Conservation (phyloP, 768 basidiomycete species). For the Cystobasidium tubakii region DNA sequence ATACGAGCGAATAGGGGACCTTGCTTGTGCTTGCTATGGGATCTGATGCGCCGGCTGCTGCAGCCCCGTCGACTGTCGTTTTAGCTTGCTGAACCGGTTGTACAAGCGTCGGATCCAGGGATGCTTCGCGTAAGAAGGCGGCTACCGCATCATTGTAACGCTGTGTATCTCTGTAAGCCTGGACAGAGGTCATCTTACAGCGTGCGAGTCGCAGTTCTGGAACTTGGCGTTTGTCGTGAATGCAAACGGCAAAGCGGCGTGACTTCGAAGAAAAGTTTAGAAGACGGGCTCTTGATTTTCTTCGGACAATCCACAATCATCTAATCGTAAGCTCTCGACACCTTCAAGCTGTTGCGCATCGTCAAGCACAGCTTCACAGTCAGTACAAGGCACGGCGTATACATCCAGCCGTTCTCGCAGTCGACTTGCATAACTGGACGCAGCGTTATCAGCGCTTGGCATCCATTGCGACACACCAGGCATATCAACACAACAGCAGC, state of each 20-base stretch:
- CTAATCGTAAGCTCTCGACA: background rate
- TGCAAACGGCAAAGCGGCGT: background rate
- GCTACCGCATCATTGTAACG: slow-evolving; percentile 1
- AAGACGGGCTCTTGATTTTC: background rate
- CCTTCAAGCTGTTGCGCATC: slow-evolving; percentile 12
- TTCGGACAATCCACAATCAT: background rate
- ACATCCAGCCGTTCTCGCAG: background rate
- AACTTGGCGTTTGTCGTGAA: background rate
- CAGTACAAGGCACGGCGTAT: background rate
- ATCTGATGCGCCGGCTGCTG: background rate
- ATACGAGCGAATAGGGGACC: slow-evolving; percentile 22
- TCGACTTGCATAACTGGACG: background rate
- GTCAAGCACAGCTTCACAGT: slow-evolving; percentile 1
- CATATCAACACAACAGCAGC: slow-evolving; percentile 5
- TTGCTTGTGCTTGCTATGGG: slow-evolving; percentile 20
- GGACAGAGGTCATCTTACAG: background rate
- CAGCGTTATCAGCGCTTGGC: background rate
- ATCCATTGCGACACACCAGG: background rate
- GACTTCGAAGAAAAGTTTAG: background rate
- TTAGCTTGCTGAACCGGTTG: slow-evolving; percentile 15
- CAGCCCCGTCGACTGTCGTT: background rate
- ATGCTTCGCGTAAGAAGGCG: slow-evolving; percentile 12
- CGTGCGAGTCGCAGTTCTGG: background rate
- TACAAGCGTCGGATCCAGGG: background rate
- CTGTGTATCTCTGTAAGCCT: background rate